Conservation (phyloP, 2,329 filamentous ascomycete species). For the Coleophoma cylindrospora region DNA sequence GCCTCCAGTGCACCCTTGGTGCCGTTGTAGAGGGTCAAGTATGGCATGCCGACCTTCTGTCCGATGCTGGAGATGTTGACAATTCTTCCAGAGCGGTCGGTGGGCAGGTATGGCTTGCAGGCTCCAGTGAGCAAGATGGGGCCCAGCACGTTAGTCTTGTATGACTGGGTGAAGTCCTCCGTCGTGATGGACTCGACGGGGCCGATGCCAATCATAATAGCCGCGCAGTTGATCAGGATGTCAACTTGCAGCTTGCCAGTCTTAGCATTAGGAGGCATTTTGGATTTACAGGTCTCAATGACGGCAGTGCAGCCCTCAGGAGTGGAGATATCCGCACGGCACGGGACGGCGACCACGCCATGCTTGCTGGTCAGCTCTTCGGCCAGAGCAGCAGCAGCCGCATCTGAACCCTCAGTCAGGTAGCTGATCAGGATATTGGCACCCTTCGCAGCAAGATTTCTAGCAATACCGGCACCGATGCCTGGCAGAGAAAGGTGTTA, state of each 20-base stretch:
- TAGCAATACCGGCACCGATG: conserved; percentile 59
- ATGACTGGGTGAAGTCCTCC: conserved; percentile 64
- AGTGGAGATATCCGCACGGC: conserved; percentile 66
- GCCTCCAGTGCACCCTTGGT: conserved; percentile 61
- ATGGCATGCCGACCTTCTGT: conserved; percentile 48
- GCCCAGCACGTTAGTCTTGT: conserved; percentile 74
- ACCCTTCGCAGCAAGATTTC: conserved; percentile 63
- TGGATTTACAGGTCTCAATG: conserved; percentile 43
- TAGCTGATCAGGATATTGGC: conserved; percentile 57
- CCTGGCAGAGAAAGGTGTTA: conserved; percentile 38
- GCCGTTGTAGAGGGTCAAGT: conserved; percentile 54
- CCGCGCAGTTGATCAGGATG: conserved; percentile 82
- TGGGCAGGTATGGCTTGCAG: conserved; percentile 60
- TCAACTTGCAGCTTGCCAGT: conserved; percentile 62
- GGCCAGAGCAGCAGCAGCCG: conserved; percentile 46
- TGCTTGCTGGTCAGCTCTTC: conserved; percentile 46
- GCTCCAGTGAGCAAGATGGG: conserved; percentile 73
- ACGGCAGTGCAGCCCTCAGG: conserved; percentile 53
- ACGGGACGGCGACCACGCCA: conserved; percentile 52
- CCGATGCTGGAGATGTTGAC: conserved; percentile 55
- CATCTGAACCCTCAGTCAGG: conserved; percentile 52
- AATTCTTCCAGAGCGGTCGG: conserved; percentile 58
- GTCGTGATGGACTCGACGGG: conserved; percentile 52
- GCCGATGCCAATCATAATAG: conserved; percentile 56
- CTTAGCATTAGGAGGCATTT: conserved; percentile 1